These are phyloP conservation scores for Colletotrichum viniferum DNA, from an alignment of 2,329 filamentous ascomycete species.

Conservation along the genomic window DNA sequence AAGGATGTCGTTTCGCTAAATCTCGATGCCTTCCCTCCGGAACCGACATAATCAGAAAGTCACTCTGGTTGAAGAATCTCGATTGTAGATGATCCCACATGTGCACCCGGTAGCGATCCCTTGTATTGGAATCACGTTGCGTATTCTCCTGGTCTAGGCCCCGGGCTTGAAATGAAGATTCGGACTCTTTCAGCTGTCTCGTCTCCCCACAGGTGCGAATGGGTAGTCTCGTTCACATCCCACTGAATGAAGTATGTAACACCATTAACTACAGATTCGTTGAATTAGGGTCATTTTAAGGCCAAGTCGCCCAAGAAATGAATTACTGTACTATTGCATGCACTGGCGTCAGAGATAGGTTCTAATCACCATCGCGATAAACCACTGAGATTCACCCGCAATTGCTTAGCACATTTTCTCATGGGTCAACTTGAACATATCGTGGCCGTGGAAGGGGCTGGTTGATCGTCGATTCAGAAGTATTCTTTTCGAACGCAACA, in stretches of 20 bases:
- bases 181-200: not conserved
- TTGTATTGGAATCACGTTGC: not conserved
- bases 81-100: not conserved
- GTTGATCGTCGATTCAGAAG: not conserved
- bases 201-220: not conserved
- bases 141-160: not conserved
- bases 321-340: not conserved
- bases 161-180: not conserved
- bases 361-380: not conserved
- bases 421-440: rapidly evolving
- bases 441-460: rapidly evolving
- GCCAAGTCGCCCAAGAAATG: not conserved
- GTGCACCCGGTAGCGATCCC: not conserved
- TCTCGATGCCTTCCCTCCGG: not conserved
- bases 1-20: not conserved
- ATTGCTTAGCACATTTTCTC: not conserved
- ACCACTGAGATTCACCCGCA: not conserved
- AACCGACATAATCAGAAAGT: not conserved
- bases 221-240: not conserved
- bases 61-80: not conserved
- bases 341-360: not conserved
- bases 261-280: not conserved
- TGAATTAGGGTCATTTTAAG: not conserved
- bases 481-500: not conserved
- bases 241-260: not conserved